phyloP scores from a whole-genome alignment of 78 protist species.

The Isochrysis galbana region DNA sequence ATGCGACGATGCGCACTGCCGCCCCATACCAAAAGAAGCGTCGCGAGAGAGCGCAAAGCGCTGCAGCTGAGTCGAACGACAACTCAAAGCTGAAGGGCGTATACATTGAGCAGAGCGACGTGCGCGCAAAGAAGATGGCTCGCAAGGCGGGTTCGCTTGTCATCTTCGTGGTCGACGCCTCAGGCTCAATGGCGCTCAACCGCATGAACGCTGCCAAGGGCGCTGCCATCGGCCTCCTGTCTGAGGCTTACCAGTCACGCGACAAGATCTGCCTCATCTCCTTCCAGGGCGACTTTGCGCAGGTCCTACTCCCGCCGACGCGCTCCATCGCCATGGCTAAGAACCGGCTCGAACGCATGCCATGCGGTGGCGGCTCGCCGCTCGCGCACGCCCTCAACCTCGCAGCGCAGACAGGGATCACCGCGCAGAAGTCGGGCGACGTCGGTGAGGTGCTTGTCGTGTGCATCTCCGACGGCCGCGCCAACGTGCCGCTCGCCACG shows the following conservation, averaged over 20 bases:
- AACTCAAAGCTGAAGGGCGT: not conserved
- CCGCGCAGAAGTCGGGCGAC: constrained; percentile 35
- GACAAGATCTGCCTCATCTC: constrained; percentile 44
- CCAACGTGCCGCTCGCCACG: constrained; percentile 43
- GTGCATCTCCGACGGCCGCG: constrained; percentile 53
- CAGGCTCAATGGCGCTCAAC: constrained; percentile 57
- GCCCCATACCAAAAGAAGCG: constrained; percentile 45
- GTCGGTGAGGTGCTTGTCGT: constrained; percentile 39
- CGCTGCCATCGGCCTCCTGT: constrained; percentile 34
- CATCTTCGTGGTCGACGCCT: constrained; percentile 57
- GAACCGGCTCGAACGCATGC: constrained; percentile 37
- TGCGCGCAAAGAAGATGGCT: constrained; percentile 39
- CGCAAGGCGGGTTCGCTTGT: constrained; percentile 52
- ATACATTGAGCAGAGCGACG: not conserved
- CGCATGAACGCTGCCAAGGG: constrained; percentile 57
- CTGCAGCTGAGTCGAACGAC: not conserved
- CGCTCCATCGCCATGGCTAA: constrained; percentile 49
- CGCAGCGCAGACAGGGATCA: constrained; percentile 35
- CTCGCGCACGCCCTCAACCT: constrained; percentile 39
- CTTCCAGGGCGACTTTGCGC: constrained; percentile 32
- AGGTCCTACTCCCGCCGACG: constrained; percentile 53
- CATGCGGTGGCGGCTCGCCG: constrained; percentile 59
- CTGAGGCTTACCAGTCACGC: constrained; percentile 44
- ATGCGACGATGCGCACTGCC: constrained; percentile 56
- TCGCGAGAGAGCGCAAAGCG: not conserved